Base-by-base conservation (phyloP, 192 early-diverging fungal species). In the Allomyces arbusculus region DNA sequence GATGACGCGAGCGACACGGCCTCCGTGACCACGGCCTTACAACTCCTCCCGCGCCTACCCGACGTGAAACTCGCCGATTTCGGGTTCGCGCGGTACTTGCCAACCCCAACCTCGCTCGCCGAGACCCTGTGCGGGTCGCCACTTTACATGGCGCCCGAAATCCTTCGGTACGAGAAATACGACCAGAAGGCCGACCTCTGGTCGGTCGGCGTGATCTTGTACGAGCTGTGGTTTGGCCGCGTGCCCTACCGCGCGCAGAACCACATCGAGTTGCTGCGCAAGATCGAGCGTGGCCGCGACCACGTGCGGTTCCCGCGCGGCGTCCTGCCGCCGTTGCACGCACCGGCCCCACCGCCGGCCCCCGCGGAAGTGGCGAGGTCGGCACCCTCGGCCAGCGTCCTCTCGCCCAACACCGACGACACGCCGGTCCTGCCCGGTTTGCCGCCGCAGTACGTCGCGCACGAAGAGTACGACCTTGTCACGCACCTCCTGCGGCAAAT, bases 91-190 rank as follows among this genome's bases (percentile, higher is more conserved):
- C 81, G 96, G 23, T 86, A 86, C 16, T 74, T 99, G 40, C 88
- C 86, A 23, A 78, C 79, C 14, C 80, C 87, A 6, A 58, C 50
- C 16, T 87, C 86, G n/a, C 72, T 99, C 65, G 94, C 93, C 0
- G 89, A 92, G 50, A 98, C 94, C 1, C 78, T 99, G 26, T 99
- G 96, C 66, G 96, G 96, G 1, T 94, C 91, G 16, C 95, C 95
- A 9, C 80, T 98, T 14, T 96, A 95, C 72, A 95, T 95, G 92
- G 89, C 86, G 1, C 90, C 90, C 1, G 90, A 91, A 68, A 90
- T 91, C 40, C 72, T 91, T 25, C 79, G 87, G 20, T 90, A 91
- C 44, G 87, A 99, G 73, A 91, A 86, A 55, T 99, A 97, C 71
- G 89, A 92, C 28, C 90, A 93, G 25, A 91, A 91, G 70, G 93